These are phyloP conservation scores for Bimuria novae-zelandiae DNA, from an alignment of 2,329 filamentous ascomycete species.

Conservation along the genomic window DNA sequence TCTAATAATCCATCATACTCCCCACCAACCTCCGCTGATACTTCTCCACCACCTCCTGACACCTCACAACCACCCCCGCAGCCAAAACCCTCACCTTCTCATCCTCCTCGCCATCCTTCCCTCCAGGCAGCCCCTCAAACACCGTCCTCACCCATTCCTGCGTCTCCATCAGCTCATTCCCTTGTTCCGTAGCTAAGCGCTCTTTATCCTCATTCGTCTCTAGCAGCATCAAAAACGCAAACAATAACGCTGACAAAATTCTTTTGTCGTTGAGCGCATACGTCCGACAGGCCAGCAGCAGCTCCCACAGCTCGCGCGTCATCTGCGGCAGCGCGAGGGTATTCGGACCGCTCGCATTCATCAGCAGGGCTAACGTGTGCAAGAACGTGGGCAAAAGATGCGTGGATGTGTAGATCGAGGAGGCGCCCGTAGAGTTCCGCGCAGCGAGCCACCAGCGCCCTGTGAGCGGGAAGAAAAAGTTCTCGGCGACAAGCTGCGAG, in stretches of 20 bases:
- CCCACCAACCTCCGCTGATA: conserved; percentile 80
- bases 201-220: conserved; percentile 79
- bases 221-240: conserved; percentile 77
- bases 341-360: conserved; percentile 82
- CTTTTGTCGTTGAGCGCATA: conserved; percentile 60
- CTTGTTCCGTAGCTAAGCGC: conserved; percentile 73
- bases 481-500: conserved; percentile 72
- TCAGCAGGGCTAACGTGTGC: conserved; percentile 80
- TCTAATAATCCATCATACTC: conserved; percentile 56
- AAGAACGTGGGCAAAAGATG: conserved; percentile 78
- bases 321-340: conserved; percentile 77
- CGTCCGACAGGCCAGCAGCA: conserved; percentile 70
- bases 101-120: conserved; percentile 62
- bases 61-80: conserved; percentile 75
- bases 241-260: conserved; percentile 75
- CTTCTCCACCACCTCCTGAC: conserved; percentile 80
- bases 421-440: conserved; percentile 49
- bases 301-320: conserved; percentile 80
- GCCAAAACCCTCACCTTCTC: conserved; percentile 78
- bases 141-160: conserved; percentile 82
- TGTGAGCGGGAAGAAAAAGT: conserved; percentile 86
- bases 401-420: conserved; percentile 71
- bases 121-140: conserved; percentile 61
- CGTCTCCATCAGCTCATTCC: conserved; percentile 80
- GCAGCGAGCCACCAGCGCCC: conserved; percentile 74